Conservation (phyloP, 345 rosid species). For the Iberis pinnata region DNA sequence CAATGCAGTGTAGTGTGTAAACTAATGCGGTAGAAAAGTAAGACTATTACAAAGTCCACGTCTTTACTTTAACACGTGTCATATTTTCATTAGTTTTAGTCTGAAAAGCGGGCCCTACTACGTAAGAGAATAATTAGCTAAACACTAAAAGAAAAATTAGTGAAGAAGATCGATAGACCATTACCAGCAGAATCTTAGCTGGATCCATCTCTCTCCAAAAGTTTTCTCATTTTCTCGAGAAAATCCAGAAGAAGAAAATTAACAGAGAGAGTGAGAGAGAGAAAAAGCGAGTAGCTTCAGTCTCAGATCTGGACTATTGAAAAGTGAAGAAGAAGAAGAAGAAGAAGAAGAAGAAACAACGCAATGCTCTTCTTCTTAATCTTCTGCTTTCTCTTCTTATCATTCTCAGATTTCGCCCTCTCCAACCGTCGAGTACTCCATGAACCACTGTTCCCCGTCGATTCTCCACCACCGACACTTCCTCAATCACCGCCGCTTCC, state of each 20-base stretch:
- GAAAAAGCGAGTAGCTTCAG: too few species aligned
- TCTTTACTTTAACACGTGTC: constrained; percentile 17
- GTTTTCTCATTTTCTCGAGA: background rate
- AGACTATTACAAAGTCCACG: constrained; percentile 28
- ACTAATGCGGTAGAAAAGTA: constrained; percentile 4
- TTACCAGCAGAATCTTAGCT: constrained; percentile 72
- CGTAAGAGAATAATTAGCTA: too few species aligned
- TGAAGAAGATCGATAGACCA: constrained; percentile 21
- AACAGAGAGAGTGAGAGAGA: constrained; percentile 5
- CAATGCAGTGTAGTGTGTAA: too few species aligned
- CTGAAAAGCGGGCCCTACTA: constrained; percentile 8
- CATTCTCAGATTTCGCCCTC: constrained; percentile 7
- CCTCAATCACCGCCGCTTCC: constrained; percentile 41
- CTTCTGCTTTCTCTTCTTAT: constrained; percentile 11
- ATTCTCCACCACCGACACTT: constrained; percentile 46
- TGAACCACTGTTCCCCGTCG: constrained; percentile 51
- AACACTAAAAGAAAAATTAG: background rate
- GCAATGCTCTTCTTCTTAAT: constrained; percentile 41
- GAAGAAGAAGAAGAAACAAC: background rate
- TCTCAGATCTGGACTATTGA: constrained; percentile 9
- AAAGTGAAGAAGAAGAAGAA: constrained; percentile 7
- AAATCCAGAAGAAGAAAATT: constrained; percentile 8
- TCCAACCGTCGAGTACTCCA: constrained; percentile 65
- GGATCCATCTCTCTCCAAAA: constrained; percentile 35
- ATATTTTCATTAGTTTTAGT: background rate